Evolutionary conservation across 805 yeast species (phyloP), one percentile per base, ranked within the genome.

Genomic region (Yarrowia sp.): DNA sequence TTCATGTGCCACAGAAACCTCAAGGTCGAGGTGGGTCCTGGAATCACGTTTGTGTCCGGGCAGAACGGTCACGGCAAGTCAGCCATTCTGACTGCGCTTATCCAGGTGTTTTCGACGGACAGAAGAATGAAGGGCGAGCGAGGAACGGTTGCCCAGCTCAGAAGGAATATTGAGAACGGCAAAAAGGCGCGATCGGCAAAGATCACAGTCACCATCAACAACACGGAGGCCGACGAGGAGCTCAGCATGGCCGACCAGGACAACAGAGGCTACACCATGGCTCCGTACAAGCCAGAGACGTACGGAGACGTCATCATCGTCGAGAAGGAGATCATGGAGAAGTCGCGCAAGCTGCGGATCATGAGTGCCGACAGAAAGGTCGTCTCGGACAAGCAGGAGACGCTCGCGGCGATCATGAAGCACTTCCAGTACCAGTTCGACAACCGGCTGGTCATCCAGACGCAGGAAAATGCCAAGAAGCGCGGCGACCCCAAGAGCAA

Each of bases 391-490:
- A 87, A 85, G 68, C 86, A 84, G 63, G 77, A 79, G 29, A 87
- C 84, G 13, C 73, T 94, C 27, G 16, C 22, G 90, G 84, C 66
- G 81, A 85, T 94, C 2, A 74, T 91, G 49, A 84, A 82, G 66
- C 81, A 80, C 65, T 90, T 86, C 69, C 84, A 87, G 46, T 85
- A 93, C 42, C 85, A 89, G 6, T 86, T 94, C 24, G 92, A 85
- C 68, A 94, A 94, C 68, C 97, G 97, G 6, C 83, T 94, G 82
- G 88, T 96, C 1, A 88, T 94, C 69, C 77, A 94, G 55, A 90
- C 96, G 0, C 99, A 94, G 72, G 97, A 94, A 67, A 88, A 86
- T 64, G 98, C 99, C 1, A 83, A 96, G 66, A 87, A 92, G 0
- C 83, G 86, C 31, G 84, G 94, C 4, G 80, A 89, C 4, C 87